Evolutionary conservation across 176 grass and related monocot species (phyloP).

Genomic region (Urochloa ruziziensis): DNA sequence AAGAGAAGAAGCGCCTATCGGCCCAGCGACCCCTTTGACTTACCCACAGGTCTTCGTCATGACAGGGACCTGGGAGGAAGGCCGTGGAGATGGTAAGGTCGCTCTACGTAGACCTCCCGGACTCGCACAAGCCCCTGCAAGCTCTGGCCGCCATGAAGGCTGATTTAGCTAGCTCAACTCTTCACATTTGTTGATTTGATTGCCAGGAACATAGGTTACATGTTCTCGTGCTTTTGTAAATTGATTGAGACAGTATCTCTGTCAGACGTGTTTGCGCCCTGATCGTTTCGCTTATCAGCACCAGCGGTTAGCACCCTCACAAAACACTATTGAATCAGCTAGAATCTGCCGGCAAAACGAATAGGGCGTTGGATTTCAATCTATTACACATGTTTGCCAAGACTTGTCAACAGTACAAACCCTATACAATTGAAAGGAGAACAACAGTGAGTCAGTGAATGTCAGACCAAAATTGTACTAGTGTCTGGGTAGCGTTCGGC

Average conservation of each 20-base stretch:
- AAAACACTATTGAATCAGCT: too few species aligned
- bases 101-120: not conserved
- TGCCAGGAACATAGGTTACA: not conserved
- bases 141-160: not conserved
- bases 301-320: too few species aligned
- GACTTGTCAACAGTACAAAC: not conserved
- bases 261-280: too few species aligned
- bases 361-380: too few species aligned
- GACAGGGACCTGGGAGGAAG: conserved; percentile 40
- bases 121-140: conserved; percentile 3
- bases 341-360: too few species aligned
- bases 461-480: not conserved
- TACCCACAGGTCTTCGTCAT: too few species aligned
- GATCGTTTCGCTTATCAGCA: too few species aligned
- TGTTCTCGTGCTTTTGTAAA: not conserved
- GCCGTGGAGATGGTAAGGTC: conserved; percentile 22
- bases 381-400: not conserved
- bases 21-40: too few species aligned
- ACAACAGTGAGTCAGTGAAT: not conserved
- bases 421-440: not conserved
- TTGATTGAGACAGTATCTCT: too few species aligned
- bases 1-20: too few species aligned
- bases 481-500: not conserved
- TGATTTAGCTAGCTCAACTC: not conserved
- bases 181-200: not conserved